Conservation (phyloP, 352 stramenopile genomes). For the Globisporangium alternatum region DNA sequence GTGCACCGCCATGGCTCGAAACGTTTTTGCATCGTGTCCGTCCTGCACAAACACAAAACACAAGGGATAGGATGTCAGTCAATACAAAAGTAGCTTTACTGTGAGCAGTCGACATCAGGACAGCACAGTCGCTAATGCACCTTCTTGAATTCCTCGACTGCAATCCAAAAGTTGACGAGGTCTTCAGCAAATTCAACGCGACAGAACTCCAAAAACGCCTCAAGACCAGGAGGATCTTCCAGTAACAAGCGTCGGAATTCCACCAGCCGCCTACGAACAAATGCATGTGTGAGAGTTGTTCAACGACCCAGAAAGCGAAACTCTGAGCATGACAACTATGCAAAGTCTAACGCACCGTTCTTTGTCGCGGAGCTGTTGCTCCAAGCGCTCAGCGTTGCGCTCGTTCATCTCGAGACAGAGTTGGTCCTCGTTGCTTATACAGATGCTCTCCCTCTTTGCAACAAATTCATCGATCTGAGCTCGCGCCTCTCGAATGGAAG, state of each 20-base stretch:
- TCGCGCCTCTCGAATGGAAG: conserved; percentile 20
- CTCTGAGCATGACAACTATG: not conserved
- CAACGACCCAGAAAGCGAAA: not conserved
- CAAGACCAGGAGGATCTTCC: conserved; percentile 26
- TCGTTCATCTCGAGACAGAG: conserved; percentile 23
- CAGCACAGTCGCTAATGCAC: conserved; percentile 9
- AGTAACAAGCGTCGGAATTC: conserved; percentile 40
- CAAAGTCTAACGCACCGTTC: conserved; percentile 22
- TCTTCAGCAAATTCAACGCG: conserved; percentile 54
- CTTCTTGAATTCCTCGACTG: conserved; percentile 54
- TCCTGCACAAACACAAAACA: conserved; percentile 15
- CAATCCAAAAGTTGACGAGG: conserved; percentile 56
- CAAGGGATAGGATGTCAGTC: not conserved
- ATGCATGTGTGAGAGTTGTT: not conserved
- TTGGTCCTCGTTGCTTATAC: conserved; percentile 32
- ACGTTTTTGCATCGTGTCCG: conserved; percentile 27
- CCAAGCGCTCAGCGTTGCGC: conserved; percentile 19
- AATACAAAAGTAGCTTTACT: not conserved
- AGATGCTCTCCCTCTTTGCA: conserved; percentile 30
- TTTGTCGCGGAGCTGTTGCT: conserved; percentile 23
- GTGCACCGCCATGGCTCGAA: conserved; percentile 37
- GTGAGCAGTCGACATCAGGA: no score
- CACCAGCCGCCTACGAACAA: conserved; percentile 25
- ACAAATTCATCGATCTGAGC: conserved; percentile 35
- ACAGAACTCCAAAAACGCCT: conserved; percentile 41